Evolutionary conservation across 352 stramenopile species (phyloP), one percentile per base, ranked within the genome.

Genomic region (Blastocystis sp.): DNA sequence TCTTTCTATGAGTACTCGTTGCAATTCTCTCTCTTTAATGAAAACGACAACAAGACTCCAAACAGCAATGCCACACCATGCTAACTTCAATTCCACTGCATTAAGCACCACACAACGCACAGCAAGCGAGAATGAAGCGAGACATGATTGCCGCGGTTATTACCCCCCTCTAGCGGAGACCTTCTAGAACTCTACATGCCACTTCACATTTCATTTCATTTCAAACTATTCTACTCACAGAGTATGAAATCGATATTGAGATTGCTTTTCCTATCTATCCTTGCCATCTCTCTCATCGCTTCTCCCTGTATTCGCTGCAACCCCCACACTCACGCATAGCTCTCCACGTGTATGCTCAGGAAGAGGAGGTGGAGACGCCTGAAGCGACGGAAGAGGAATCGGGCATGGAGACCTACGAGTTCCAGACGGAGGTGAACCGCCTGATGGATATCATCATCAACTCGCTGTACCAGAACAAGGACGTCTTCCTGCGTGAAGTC

Each of bases 361-460:
- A 69, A 28, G 57, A 71, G n/a, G n/a, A 74, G n/a, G 63, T n/a
- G 9, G 71, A 81, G 42, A 81, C 42, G 10, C 14, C 52, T 7
- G 77, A 45, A 1, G 66, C 52, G 7, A 9, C 43, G 17, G 77
- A 87, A 43, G 24, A 64, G 10, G 63, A 69, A 45, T 28, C 54
- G 21, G 87, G n/a, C 65, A 57, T 71, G 59, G 94, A 97, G 89
- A 94, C 92, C 78, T 97, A 95, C 66, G 93, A 93, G 81, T 97
- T 97, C 91, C 94, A 97, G 87, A 95, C 96, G 61, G 96, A 99
- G 90, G 97, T 99, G 28, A 97, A 95, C 82, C 95, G 96, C 4
- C 94, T 99, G 90, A 97, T 99, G 92, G 96, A 99, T 91, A 99
- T 99, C 90, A 96, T 99, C 89, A 98, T 99, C 91, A 98, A 99